Percentiles rank a stretch among this genome's conserved stretches.
phyloP scores from a whole-genome alignment of 495 filamentous ascomycete species.

The Xylaria longipes region DNA sequence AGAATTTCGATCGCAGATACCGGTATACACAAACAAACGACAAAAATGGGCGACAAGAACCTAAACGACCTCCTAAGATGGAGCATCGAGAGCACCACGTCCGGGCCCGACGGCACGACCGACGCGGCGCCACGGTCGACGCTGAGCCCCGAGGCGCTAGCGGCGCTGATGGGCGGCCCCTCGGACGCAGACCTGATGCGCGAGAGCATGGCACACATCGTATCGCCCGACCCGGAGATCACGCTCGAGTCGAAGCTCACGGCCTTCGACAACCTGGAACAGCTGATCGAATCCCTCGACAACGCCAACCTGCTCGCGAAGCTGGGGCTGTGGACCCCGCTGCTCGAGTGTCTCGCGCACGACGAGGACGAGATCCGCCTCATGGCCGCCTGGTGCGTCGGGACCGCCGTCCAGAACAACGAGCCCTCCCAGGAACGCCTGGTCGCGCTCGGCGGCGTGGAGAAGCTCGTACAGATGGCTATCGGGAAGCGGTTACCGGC shows the following conservation, averaged over 20 bases:
- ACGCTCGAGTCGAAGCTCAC: slow-evolving; percentile 78
- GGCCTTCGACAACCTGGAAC: slow-evolving; percentile 96
- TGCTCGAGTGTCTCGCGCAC: slow-evolving; percentile 70
- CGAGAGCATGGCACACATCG: slow-evolving; percentile 76
- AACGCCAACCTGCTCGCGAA: slow-evolving; percentile 91
- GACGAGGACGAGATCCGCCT: slow-evolving; percentile 73
- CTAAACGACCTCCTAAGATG: slow-evolving; percentile 85
- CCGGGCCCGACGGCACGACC: slow-evolving; percentile 47
- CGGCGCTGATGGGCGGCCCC: slow-evolving; percentile 75
- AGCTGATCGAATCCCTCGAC: slow-evolving; percentile 88
- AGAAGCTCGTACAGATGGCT: slow-evolving; percentile 70
- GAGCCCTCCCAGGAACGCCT: slow-evolving; percentile 78
- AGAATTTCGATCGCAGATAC: neutral
- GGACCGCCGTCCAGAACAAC: slow-evolving; percentile 97
- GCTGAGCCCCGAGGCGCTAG: slow-evolving; percentile 70
- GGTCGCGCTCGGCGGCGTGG: slow-evolving; percentile 72
- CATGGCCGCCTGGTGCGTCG: slow-evolving; percentile 91
- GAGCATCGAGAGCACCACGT: slow-evolving; percentile 81
- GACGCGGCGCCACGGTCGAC: slow-evolving; percentile 40
- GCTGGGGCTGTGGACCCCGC: slow-evolving; percentile 79
- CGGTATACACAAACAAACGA: neutral
- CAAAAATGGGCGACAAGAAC: slow-evolving; percentile 42
- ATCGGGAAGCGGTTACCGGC: slow-evolving; percentile 42
- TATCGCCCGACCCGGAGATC: slow-evolving; percentile 61
- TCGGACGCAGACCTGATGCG: slow-evolving; percentile 91